phyloP scores from a whole-genome alignment of 2,329 filamentous ascomycete genomes.

The Pyrenochaeta sp. region DNA sequence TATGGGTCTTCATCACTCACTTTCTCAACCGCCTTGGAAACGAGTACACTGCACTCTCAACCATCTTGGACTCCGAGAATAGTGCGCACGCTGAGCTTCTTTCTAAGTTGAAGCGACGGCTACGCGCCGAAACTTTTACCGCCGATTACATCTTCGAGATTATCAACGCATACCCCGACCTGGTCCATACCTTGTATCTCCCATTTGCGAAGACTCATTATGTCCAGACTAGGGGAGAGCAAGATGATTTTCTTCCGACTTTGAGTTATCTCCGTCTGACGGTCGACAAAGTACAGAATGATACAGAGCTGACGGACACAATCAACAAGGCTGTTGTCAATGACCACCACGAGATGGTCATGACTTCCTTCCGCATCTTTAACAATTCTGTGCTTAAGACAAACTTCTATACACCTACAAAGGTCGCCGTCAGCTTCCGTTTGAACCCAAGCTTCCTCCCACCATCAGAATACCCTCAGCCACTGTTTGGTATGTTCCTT shows the following conservation, averaged over 20 bases:
- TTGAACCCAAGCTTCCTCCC: conserved; percentile 90
- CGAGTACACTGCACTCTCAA: conserved; percentile 87
- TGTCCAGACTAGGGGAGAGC: conserved; percentile 69
- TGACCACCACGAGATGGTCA: conserved; percentile 97
- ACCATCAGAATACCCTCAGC: conserved; percentile 89
- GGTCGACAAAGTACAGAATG: conserved; percentile 66
- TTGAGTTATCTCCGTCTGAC: conserved; percentile 72
- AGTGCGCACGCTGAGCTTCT: conserved; percentile 86
- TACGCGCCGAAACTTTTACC: conserved; percentile 96
- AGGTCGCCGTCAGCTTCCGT: conserved; percentile 96
- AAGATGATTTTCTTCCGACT: conserved; percentile 75
- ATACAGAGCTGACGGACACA: conserved; percentile 49
- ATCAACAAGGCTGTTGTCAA: conserved; percentile 63
- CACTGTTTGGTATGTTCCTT: conserved; percentile 97
- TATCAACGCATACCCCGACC: conserved; percentile 85
- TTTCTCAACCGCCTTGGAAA: conserved; percentile 94
- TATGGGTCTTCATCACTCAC: conserved; percentile 97
- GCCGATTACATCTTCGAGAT: conserved; percentile 98
- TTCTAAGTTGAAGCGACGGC: conserved; percentile 91
- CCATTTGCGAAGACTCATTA: conserved; percentile 91
- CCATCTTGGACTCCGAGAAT: conserved; percentile 81
- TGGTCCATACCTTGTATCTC: conserved; percentile 88
- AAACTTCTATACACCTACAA: conserved; percentile 97
- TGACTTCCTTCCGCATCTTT: conserved; percentile 96
- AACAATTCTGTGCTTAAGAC: conserved; percentile 95